Conservation (phyloP, 345 rosid species). For the Lagerstroemia speciosa region DNA sequence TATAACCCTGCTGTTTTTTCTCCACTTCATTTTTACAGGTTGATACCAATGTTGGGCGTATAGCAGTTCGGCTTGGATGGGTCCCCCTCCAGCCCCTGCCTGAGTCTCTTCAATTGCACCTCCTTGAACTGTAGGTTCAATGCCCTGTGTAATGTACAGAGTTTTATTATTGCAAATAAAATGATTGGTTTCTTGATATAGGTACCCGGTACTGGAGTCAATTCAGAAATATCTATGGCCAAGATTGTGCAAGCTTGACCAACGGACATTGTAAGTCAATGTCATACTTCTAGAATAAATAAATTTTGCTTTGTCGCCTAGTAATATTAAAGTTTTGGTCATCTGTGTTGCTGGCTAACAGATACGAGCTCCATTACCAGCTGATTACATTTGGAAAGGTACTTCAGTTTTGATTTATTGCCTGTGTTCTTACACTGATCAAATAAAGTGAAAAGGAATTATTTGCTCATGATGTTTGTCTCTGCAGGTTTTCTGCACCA, state of each 20-base stretch:
- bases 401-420: constrained; percentile 9
- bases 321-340: background rate
- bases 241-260: constrained; percentile 90
- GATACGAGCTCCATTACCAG: constrained; percentile 94
- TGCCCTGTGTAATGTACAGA: constrained; percentile 10
- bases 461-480: constrained; percentile 16
- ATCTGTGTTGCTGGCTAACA: constrained; percentile 21
- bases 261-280: constrained; percentile 59
- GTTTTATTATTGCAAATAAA: background rate
- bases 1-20: no score
- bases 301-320: background rate
- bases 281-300: constrained; percentile 7
- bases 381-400: constrained; percentile 98
- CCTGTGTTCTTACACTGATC: background rate
- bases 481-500: constrained; percentile 91
- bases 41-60: constrained; percentile 93
- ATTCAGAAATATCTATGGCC: constrained; percentile 95
- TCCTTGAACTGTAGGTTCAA: constrained; percentile 70
- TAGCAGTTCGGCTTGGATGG: constrained; percentile 97
- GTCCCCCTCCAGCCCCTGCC: constrained; percentile 93
- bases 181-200: constrained; percentile 12
- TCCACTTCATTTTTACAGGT: constrained; percentile 38
- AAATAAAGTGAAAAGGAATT: background rate
- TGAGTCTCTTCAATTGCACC: constrained; percentile 84
- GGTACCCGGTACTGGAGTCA: constrained; percentile 86